A percentile compares a stretch with the other conserved stretches of the same genome.
Evolutionary conservation across 192 early-diverging fungal genomes (phyloP).

Genomic region (Spinellus fusiger): DNA sequence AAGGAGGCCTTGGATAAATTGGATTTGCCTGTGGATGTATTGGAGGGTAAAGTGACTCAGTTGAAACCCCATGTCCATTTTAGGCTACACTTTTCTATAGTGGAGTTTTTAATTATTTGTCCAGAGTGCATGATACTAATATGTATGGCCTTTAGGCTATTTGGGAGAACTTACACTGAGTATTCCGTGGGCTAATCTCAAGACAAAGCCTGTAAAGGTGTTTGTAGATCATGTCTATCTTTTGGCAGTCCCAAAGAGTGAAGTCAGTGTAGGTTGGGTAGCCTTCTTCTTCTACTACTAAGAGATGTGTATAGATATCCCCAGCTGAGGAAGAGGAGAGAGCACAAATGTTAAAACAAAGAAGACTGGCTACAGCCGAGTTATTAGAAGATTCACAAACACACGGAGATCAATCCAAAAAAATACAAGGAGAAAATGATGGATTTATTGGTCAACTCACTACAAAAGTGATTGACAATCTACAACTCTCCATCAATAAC

Average conservation of each 20-base stretch:
- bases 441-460: constrained; percentile 70
- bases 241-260: constrained; percentile 60
- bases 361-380: constrained; percentile 59
- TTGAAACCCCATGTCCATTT: not conserved
- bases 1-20: constrained; percentile 78
- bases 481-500: constrained; percentile 78
- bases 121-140: not conserved
- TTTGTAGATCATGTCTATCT: constrained; percentile 71
- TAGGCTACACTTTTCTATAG: not conserved
- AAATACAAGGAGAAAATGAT: constrained; percentile 37
- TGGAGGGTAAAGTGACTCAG: constrained; percentile 33
- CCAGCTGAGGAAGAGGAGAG: constrained; percentile 62
- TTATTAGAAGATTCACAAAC: constrained; percentile 23
- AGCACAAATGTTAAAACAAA: constrained; percentile 61
- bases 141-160: constrained; percentile 44
- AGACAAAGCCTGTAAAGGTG: constrained; percentile 75
- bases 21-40: constrained; percentile 77
- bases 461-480: constrained; percentile 82
- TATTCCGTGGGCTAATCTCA: constrained; percentile 89
- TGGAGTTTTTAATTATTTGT: constrained; percentile 2
- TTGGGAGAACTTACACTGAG: constrained; percentile 73
- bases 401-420: constrained; percentile 7
- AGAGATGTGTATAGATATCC: constrained; percentile 6
- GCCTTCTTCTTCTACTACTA: not conserved
- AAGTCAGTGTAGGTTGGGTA: constrained; percentile 40